Evolutionary conservation across 192 early-diverging fungal species (phyloP).

Genomic region (Linnemannia schmuckeri): DNA sequence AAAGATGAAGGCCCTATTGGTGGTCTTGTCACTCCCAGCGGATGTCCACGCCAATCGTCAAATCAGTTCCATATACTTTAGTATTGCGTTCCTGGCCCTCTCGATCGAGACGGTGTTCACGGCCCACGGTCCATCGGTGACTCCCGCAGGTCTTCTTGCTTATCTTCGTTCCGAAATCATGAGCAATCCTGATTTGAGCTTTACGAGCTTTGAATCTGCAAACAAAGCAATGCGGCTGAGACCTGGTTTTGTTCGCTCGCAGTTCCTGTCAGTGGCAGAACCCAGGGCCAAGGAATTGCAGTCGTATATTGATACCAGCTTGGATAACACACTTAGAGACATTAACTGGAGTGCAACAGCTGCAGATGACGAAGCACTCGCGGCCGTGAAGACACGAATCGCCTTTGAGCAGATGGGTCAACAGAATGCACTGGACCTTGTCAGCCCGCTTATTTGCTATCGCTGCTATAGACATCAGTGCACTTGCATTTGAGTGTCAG

Average conservation of each 20-base stretch:
- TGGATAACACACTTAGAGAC: conserved; percentile 6
- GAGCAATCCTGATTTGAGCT: conserved; percentile 24
- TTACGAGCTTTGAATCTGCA: conserved; percentile 15
- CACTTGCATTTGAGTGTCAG: neutral
- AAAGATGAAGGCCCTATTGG: conserved; percentile 34
- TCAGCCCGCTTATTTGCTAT: conserved; percentile 26
- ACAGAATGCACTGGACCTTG: conserved; percentile 38
- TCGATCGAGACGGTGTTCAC: conserved; percentile 37
- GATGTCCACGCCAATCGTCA: neutral
- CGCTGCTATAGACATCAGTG: conserved; percentile 20
- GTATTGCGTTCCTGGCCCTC: conserved; percentile 15
- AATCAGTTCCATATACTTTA: conserved; percentile 8
- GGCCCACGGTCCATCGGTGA: conserved; percentile 28
- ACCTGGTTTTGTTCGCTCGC: conserved; percentile 30
- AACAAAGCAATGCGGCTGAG: conserved; percentile 24
- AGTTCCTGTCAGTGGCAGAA: conserved; percentile 31
- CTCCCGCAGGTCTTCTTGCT: conserved; percentile 25
- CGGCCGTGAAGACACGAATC: conserved; percentile 7
- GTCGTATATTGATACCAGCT: conserved; percentile 19
- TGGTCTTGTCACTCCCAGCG: neutral
- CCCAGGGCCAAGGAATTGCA: conserved; percentile 16
- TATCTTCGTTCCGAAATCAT: conserved; percentile 41
- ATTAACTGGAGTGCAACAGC: conserved; percentile 17
- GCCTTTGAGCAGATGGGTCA: conserved; percentile 18
- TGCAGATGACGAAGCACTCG: conserved; percentile 16